Percentiles rank a stretch among this genome's conserved stretches.
phyloP scores from a whole-genome alignment of 2,329 filamentous ascomycete genomes.

The Pseudogymnoascus sp. region DNA sequence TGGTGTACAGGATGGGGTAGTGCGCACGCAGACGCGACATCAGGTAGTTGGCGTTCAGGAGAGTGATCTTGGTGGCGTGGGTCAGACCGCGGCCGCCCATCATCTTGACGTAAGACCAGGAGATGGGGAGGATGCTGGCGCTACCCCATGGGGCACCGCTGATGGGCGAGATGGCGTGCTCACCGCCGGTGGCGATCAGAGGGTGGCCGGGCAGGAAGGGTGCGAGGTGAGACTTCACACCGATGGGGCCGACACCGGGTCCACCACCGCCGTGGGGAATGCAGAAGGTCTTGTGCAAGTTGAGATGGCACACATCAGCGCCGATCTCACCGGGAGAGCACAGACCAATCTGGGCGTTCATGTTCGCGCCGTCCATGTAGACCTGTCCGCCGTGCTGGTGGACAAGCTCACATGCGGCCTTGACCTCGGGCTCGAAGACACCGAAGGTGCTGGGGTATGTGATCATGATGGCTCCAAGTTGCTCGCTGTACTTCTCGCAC shows the following conservation, averaged over 20 bases:
- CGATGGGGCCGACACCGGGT: conserved; percentile 88
- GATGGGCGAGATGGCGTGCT: conserved; percentile 58
- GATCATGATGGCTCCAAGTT: conserved; percentile 90
- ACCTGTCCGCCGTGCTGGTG: conserved; percentile 86
- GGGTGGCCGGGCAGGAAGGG: conserved; percentile 66
- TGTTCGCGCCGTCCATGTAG: conserved; percentile 98
- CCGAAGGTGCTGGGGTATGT: conserved; percentile 94
- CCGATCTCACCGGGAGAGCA: conserved; percentile 93
- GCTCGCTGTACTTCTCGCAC: conserved; percentile 76
- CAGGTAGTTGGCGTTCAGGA: conserved; percentile 98
- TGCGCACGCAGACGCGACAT: conserved; percentile 76
- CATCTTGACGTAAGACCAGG: conserved; percentile 90
- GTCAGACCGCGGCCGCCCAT: conserved; percentile 80
- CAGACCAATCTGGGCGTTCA: conserved; percentile 95
- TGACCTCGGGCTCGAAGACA: conserved; percentile 86
- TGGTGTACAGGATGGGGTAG: conserved; percentile 91
- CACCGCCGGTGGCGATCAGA: conserved; percentile 46
- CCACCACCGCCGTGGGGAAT: conserved; percentile 94
- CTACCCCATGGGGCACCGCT: conserved; percentile 80
- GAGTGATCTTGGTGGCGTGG: conserved; percentile 80
- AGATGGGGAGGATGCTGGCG: conserved; percentile 87
- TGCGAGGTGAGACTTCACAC: conserved; percentile 73
- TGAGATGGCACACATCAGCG: conserved; percentile 92
- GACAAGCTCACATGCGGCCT: conserved; percentile 75
- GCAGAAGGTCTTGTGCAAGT: conserved; percentile 98